Base-by-base conservation (phyloP, 1,139 yeast species). In the Wickerhamomyces sp. region DNA sequence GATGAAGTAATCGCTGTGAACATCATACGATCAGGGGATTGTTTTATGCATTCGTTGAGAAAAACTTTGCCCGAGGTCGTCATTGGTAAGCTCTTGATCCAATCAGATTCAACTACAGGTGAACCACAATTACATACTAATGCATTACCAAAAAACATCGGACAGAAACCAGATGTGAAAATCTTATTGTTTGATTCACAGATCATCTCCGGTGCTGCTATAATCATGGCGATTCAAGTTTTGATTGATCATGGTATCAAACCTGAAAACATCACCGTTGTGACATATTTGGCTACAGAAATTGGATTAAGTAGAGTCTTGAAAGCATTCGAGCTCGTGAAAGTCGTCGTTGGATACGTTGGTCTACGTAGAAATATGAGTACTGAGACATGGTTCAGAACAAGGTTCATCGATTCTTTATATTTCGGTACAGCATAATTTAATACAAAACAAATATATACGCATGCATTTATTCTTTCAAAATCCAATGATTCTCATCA, bases 201-300 rank as follows among this genome's bases (percentile, higher is more conserved):
- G 56, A 69, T 87, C 32, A 81, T 87, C 18, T 81, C 95, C 30
- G 98, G 97, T 2, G 95, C 96, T 0, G 95, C 95, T 0, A 80
- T 89, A 3, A 84, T 87, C 32, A 91, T 91, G 97, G 95, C 96
- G 0, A 75, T 87, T 30, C 93, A 88, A 49, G 89, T 91, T 5
- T 64, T 91, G 38, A 49, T 84, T 14, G 97, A 91, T 55, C 95
- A 89, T 55, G 82, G 80, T 14, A 80, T 85, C n/a, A 50, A 57
- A 6, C 70, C 74, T 35, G 62, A 69, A 28, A 72, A 84, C 45
- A 84, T 91, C 28, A 70, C 81, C 3, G 67, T 88, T 35, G 77
- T 89, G 22, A 65, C 80, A 13, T 85, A 83, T 52, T 58, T 83
- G 40, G 85, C 88, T n/a, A 78, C 95, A 0, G 94, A 83, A 47